Percentiles rank a stretch among this genome's conserved stretches.
These are phyloP conservation scores for Schwanniomyces sp. DNA, from an alignment of 805 yeast species.

Conservation along the genomic window DNA sequence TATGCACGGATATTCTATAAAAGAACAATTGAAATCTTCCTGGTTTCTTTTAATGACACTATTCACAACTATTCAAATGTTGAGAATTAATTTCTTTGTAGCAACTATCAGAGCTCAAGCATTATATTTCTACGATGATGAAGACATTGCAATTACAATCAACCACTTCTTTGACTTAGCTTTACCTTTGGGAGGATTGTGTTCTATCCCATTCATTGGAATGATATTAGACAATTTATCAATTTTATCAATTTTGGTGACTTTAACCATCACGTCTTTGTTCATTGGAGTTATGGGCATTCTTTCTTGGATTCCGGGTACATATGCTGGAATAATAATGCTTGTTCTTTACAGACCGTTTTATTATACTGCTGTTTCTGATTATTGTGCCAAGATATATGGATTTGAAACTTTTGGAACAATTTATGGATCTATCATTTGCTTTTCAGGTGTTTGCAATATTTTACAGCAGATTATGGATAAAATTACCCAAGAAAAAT, in stretches of 20 bases:
- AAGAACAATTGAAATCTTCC: conserved; percentile 53
- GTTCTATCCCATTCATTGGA: conserved; percentile 88
- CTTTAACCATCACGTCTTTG: conserved; percentile 56
- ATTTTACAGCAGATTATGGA: conserved; percentile 72
- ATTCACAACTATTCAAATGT: conserved; percentile 86
- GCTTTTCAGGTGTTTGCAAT: conserved; percentile 80
- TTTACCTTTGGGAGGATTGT: conserved; percentile 83
- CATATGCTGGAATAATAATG: conserved; percentile 66
- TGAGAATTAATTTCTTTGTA: conserved; percentile 87
- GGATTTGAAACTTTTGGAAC: conserved; percentile 93
- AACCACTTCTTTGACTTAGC: conserved; percentile 83
- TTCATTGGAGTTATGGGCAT: conserved; percentile 73
- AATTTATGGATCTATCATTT: conserved; percentile 83
- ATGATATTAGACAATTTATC: conserved; percentile 70
- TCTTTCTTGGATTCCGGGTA: conserved; percentile 52
- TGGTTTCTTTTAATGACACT: conserved; percentile 80
- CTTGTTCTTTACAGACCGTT: conserved; percentile 87
- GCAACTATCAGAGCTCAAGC: conserved; percentile 88
- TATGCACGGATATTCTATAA: conserved; percentile 61
- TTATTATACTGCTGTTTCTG: conserved; percentile 89
- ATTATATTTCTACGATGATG: conserved; percentile 56
- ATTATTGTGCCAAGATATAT: conserved; percentile 88
- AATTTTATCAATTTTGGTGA: conserved; percentile 55
- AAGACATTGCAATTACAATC: conserved; percentile 51
- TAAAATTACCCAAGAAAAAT: conserved; percentile 62